Conservation (phyloP, 192 early-diverging fungal species). For the Blastocladiella britannica region DNA sequence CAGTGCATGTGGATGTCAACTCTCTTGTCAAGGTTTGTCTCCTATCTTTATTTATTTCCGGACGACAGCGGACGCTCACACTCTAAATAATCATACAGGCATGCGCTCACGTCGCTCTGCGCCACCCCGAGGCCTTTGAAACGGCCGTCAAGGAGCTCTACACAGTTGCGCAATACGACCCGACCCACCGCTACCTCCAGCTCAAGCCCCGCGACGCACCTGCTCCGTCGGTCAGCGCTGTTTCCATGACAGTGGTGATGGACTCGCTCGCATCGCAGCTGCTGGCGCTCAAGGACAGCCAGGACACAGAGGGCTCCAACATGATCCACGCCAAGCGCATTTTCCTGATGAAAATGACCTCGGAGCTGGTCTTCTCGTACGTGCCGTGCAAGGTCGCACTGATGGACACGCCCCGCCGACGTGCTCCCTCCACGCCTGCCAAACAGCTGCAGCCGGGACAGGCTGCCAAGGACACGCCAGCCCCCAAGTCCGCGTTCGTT, state of each 20-base stretch:
- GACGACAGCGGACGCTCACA: not conserved
- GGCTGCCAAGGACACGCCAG: slow-evolving; percentile 3
- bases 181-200: slow-evolving; percentile 32
- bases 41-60: not conserved
- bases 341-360: slow-evolving; percentile 66
- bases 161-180: slow-evolving; percentile 41
- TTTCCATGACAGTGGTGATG: slow-evolving; percentile 9
- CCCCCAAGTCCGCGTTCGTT: slow-evolving; percentile 13
- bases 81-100: slow-evolving; percentile 5
- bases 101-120: slow-evolving; percentile 29
- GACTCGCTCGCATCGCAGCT: slow-evolving; percentile 3
- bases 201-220: slow-evolving; percentile 21
- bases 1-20: not conserved
- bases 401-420: slow-evolving; percentile 30
- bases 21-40: not conserved
- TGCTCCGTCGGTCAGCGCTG: slow-evolving; percentile 15
- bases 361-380: slow-evolving; percentile 75
- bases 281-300: slow-evolving; percentile 7
- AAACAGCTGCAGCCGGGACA: slow-evolving; percentile 13
- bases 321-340: slow-evolving; percentile 37
- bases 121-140: slow-evolving; percentile 46
- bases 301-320: too few relatives aligned
- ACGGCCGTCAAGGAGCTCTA: slow-evolving; percentile 38
- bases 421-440: slow-evolving; percentile 17
- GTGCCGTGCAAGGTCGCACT: slow-evolving; percentile 53